These are phyloP conservation scores for Malassezia psittaci DNA, from an alignment of 1,284 basidiomycete genomes.

Conservation along the genomic window DNA sequence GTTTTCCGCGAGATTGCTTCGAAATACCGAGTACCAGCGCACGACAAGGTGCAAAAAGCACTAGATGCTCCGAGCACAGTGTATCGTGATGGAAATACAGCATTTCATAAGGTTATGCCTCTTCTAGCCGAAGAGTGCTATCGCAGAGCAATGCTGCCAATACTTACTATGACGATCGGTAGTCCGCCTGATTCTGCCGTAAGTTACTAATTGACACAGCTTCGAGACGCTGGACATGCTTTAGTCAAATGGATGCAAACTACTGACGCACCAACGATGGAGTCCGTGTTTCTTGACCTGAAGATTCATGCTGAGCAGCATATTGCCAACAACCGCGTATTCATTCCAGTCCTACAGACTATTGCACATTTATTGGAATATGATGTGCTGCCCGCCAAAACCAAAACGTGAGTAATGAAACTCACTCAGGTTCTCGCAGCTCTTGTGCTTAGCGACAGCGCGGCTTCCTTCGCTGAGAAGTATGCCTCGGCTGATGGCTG, in stretches of 20 bases:
- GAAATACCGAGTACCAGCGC: conserved; percentile 12
- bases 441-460: not conserved
- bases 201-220: not conserved
- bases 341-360: conserved; percentile 24
- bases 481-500: conserved; percentile 4
- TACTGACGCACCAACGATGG: not conserved
- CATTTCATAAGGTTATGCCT: not conserved
- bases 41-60: not conserved
- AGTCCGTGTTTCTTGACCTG: conserved; percentile 16
- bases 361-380: conserved; percentile 27
- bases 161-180: not conserved
- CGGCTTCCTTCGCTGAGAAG: conserved; percentile 4
- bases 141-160: conserved; percentile 1
- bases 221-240: conserved; percentile 6
- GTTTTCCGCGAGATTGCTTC: conserved; percentile 24
- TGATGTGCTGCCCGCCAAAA: conserved; percentile 9
- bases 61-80: not conserved
- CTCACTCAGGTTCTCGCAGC: not conserved
- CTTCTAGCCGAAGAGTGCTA: not conserved
- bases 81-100: conserved; percentile 9
- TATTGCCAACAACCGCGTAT: conserved; percentile 26
- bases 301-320: conserved; percentile 13
- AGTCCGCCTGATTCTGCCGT: conserved; percentile 7
- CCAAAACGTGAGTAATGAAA: not conserved
- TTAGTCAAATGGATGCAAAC: conserved; percentile 1